Percentiles rank a stretch among this genome's conserved stretches.
These are phyloP conservation scores for Sclerotiophoma versabilis DNA, from an alignment of 2,329 filamentous ascomycete genomes.

Conservation along the genomic window DNA sequence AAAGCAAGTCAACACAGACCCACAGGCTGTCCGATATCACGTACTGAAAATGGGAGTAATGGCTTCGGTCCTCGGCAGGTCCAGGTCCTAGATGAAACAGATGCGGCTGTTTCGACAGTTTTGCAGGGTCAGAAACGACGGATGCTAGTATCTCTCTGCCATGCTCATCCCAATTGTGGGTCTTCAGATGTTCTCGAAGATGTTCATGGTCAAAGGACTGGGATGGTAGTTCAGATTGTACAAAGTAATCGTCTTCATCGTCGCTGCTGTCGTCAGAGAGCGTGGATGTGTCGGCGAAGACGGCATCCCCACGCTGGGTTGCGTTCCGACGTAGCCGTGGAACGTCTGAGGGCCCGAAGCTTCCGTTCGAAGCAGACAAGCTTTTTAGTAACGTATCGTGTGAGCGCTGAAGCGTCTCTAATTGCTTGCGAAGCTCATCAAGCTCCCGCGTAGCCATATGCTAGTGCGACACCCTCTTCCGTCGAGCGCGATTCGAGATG, in stretches of 20 bases:
- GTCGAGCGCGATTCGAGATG: constrained; percentile 9
- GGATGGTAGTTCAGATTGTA: constrained; percentile 50
- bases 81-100: constrained; percentile 54
- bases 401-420: constrained; percentile 43
- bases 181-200: constrained; percentile 55
- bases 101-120: constrained; percentile 53
- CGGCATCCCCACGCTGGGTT: constrained; percentile 34
- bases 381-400: constrained; percentile 41
- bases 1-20: not conserved
- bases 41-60: constrained; percentile 59
- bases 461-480: constrained; percentile 11
- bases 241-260: constrained; percentile 47
- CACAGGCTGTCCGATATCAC: not conserved
- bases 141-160: constrained; percentile 52
- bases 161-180: constrained; percentile 52
- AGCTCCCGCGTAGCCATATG: constrained; percentile 38
- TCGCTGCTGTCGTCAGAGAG: constrained; percentile 46
- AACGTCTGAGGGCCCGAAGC: constrained; percentile 35
- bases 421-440: constrained; percentile 42
- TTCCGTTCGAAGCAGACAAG: constrained; percentile 38
- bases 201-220: constrained; percentile 54
- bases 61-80: constrained; percentile 51
- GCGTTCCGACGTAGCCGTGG: constrained; percentile 30
- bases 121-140: constrained; percentile 53
- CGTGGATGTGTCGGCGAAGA: constrained; percentile 45